Percentiles rank a stretch among this genome's conserved stretches.
Evolutionary conservation across 768 basidiomycete genomes (phyloP).

Genomic region (Agaricus sinodeliciosus): DNA sequence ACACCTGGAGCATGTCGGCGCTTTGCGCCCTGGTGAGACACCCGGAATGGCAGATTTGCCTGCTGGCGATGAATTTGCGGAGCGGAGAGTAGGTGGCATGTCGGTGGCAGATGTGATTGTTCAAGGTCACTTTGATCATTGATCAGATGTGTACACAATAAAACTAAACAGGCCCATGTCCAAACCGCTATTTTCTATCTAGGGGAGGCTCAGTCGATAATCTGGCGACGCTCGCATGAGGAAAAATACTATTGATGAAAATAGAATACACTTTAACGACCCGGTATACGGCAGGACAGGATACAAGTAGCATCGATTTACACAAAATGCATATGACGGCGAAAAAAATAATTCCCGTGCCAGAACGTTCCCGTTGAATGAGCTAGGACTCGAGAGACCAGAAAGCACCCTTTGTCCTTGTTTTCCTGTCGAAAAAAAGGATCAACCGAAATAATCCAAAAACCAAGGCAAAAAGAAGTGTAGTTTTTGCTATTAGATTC

Average conservation of each 20-base stretch:
- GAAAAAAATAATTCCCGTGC: neutral
- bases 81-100: conserved; percentile 18
- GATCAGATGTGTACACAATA: no score
- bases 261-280: conserved; percentile 32
- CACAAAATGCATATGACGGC: conserved; percentile 3
- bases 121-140: neutral
- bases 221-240: no score
- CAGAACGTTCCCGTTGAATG: neutral
- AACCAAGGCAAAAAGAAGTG: conserved; percentile 23
- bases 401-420: conserved; percentile 8
- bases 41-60: conserved; percentile 5
- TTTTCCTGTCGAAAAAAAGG: conserved; percentile 23
- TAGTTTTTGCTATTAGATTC: conserved; percentile 11
- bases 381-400: conserved; percentile 9
- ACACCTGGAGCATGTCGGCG: conserved; percentile 50
- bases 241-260: conserved; percentile 24
- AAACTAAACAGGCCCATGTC: no score
- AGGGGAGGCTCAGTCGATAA: no score
- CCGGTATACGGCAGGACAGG: conserved; percentile 26
- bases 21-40: conserved; percentile 36
- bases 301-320: conserved; percentile 24
- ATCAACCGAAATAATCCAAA: conserved; percentile 37
- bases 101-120: conserved; percentile 8
- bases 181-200: no score
- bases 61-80: conserved; percentile 17